Percentiles rank a stretch among this genome's conserved stretches.
Evolutionary conservation across 2,329 filamentous ascomycete species (phyloP).

Genomic region (Furcasterigmium furcatum): DNA sequence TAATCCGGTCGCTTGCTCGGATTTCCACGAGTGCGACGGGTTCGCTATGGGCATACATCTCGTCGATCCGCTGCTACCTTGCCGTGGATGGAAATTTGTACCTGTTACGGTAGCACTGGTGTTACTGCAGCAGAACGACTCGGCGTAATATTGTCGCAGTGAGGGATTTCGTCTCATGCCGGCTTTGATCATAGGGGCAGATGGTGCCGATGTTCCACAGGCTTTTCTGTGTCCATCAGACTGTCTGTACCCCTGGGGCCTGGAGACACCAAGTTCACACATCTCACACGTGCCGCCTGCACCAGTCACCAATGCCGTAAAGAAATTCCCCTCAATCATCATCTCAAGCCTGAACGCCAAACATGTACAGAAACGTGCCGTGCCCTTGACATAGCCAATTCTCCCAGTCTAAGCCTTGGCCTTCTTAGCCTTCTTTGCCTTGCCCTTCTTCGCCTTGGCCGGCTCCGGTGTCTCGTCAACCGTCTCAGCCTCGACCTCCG

Average conservation of each 20-base stretch:
- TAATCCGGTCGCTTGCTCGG: conserved; percentile 53
- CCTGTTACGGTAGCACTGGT: not conserved
- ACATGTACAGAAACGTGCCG: not conserved
- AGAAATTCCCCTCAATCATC: not conserved
- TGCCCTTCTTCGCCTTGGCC: conserved; percentile 24
- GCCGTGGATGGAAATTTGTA: too few relatives aligned
- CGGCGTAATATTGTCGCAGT: not conserved
- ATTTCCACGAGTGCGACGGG: conserved; percentile 45
- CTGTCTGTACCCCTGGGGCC: too few relatives aligned
- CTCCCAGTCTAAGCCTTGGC: conserved; percentile 27
- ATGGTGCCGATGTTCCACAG: too few relatives aligned
- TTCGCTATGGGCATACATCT: conserved; percentile 62
- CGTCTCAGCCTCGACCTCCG: conserved; percentile 23
- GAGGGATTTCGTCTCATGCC: too few relatives aligned
- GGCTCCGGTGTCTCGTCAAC: conserved; percentile 20
- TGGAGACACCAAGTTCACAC: too few relatives aligned
- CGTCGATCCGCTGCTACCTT: not conserved
- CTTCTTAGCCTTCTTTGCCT: conserved; percentile 33
- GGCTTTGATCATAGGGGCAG: too few relatives aligned
- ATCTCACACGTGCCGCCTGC: too few relatives aligned
- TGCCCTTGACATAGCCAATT: not conserved
- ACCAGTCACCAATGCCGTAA: too few relatives aligned
- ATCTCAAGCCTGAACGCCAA: conserved; percentile 1
- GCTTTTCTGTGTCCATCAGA: too few relatives aligned
- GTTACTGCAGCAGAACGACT: conserved; percentile 3